Conservation (phyloP, 495 filamentous ascomycete species). For the Bacidia rubella region DNA sequence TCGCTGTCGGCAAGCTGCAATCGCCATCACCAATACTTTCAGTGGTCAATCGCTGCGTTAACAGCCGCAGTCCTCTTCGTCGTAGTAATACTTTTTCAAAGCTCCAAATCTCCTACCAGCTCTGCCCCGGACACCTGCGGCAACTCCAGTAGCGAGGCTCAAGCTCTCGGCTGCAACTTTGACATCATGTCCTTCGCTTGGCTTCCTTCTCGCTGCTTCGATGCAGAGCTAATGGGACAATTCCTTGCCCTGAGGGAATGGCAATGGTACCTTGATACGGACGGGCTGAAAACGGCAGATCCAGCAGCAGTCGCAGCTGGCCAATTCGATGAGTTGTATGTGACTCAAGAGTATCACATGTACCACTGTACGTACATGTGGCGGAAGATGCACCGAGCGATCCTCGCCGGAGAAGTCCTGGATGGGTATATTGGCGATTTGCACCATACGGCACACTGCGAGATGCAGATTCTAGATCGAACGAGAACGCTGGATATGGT, state of each 20-base stretch:
- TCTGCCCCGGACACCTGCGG: background rate
- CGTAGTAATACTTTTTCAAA: too few relatives aligned
- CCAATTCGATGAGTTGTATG: constrained; percentile 17
- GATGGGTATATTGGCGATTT: constrained; percentile 17
- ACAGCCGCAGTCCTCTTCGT: too few relatives aligned
- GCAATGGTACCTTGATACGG: constrained; percentile 12
- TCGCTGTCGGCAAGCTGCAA: too few relatives aligned
- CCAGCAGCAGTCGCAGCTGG: background rate
- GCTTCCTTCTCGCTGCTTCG: constrained; percentile 13
- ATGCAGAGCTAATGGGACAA: constrained; percentile 3
- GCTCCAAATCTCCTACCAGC: too few relatives aligned
- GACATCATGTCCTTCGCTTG: constrained; percentile 15
- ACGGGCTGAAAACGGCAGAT: background rate
- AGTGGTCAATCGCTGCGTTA: too few relatives aligned
- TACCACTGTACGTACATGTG: constrained; percentile 25
- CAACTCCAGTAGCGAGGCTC: constrained; percentile 8
- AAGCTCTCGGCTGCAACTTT: constrained; percentile 8
- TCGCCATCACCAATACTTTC: too few relatives aligned
- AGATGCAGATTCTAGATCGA: background rate
- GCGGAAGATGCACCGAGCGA: constrained; percentile 23
- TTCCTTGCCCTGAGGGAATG: constrained; percentile 4
- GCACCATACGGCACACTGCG: constrained; percentile 20
- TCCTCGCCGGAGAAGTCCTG: background rate
- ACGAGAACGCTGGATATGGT: background rate
- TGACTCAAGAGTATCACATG: constrained; percentile 26